phyloP scores from a whole-genome alignment of 768 basidiomycete species.

The Hygrocybe coccinea region DNA sequence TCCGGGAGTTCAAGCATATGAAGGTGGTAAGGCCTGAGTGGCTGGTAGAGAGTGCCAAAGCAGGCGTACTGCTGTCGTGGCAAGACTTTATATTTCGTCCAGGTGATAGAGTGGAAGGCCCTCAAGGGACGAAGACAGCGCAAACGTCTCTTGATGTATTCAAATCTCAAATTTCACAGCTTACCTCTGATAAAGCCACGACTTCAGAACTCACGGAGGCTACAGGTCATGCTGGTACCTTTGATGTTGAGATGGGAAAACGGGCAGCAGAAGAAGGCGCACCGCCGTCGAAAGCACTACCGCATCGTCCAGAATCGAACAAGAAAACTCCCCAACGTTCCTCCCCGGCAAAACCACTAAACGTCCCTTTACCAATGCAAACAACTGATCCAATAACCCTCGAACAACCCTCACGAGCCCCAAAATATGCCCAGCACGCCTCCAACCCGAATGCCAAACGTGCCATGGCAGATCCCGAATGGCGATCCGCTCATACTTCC shows the following conservation, averaged over 20 bases:
- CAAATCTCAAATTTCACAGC: slow-evolving; percentile 8
- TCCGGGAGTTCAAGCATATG: slow-evolving; percentile 83
- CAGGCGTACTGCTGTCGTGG: slow-evolving; percentile 74
- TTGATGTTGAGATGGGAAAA: too few species aligned
- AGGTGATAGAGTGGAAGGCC: slow-evolving; percentile 41
- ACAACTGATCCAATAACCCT: slow-evolving; percentile 40
- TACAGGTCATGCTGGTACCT: background rate
- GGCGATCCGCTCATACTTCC: slow-evolving; percentile 86
- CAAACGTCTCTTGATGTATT: slow-evolving; percentile 33
- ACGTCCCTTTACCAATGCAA: slow-evolving; percentile 22
- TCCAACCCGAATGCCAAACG: slow-evolving; percentile 73
- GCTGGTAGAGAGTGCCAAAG: slow-evolving; percentile 76
- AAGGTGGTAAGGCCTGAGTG: slow-evolving; percentile 88
- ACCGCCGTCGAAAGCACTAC: background rate
- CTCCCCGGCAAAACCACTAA: background rate
- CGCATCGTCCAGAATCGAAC: background rate
- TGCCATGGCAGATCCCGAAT: slow-evolving; percentile 77
- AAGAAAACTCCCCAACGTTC: background rate
- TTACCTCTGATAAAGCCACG: too few species aligned
- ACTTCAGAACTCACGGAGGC: background rate
- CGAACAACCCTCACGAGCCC: slow-evolving; percentile 44
- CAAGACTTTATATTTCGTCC: slow-evolving; percentile 59
- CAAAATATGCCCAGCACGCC: slow-evolving; percentile 60
- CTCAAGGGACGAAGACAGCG: slow-evolving; percentile 43
- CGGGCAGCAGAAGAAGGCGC: background rate